These are phyloP conservation scores for Gautieria morchelliformis DNA, from an alignment of 768 basidiomycete species.

Conservation along the genomic window DNA sequence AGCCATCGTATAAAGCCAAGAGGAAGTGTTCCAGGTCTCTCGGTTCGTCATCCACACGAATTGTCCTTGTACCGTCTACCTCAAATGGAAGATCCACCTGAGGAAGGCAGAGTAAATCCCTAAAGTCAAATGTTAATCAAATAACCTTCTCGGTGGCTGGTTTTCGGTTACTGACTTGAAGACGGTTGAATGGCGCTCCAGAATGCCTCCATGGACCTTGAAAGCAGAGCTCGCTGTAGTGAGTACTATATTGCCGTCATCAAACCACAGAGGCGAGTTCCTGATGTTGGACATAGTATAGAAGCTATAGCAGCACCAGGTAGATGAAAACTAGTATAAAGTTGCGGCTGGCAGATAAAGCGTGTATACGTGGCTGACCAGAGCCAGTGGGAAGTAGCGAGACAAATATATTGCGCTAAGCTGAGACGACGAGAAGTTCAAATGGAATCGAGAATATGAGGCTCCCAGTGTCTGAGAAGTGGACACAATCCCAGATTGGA, in stretches of 20 bases:
- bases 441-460: too few relatives aligned
- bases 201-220: conserved; percentile 56
- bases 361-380: too few relatives aligned
- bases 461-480: too few relatives aligned
- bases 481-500: too few relatives aligned
- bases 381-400: too few relatives aligned
- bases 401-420: too few relatives aligned
- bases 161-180: conserved; percentile 18
- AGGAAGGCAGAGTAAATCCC: neutral
- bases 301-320: too few relatives aligned
- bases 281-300: too few relatives aligned
- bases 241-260: conserved; percentile 62
- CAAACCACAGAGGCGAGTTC: conserved; percentile 38
- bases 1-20: conserved; percentile 59
- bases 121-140: neutral
- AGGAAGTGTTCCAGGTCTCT: conserved; percentile 52
- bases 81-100: conserved; percentile 21
- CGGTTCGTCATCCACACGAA: conserved; percentile 46
- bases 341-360: too few relatives aligned
- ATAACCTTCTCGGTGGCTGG: neutral
- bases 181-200: conserved; percentile 52
- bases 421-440: too few relatives aligned
- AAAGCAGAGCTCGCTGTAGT: conserved; percentile 52
- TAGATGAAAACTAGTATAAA: too few relatives aligned
- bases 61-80: conserved; percentile 43